Percentiles rank a stretch among this genome's conserved stretches.
Evolutionary conservation across 2,329 filamentous ascomycete species (phyloP).

Genomic region (Fusarium sacchari): DNA sequence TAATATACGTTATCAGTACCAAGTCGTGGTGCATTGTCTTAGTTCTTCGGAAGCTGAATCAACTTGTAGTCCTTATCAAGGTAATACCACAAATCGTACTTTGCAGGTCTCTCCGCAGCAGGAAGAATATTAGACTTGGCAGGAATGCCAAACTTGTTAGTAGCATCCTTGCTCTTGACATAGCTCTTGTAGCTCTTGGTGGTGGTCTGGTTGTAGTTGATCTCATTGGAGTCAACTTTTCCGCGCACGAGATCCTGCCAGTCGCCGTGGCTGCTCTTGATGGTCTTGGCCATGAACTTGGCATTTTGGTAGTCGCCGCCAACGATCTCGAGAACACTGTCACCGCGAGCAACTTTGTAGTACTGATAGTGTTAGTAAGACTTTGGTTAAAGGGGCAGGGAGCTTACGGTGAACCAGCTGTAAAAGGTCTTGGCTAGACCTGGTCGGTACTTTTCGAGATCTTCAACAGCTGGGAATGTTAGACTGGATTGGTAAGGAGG

Average conservation of each 20-base stretch:
- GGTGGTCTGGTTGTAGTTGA: constrained; percentile 55
- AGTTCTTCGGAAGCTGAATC: constrained; percentile 40
- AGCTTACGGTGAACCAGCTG: constrained; percentile 53
- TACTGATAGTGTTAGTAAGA: constrained; percentile 40
- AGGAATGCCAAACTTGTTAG: constrained; percentile 47
- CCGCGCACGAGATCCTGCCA: constrained; percentile 54
- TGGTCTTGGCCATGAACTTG: constrained; percentile 44
- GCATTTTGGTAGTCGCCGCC: constrained; percentile 51
- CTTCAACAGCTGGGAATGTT: constrained; percentile 46
- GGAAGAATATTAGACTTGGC: constrained; percentile 43
- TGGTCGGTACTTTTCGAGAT: constrained; percentile 53
- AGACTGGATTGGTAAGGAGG: neutral
- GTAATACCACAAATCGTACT: constrained; percentile 53
- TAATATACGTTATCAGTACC: neutral
- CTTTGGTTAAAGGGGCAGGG: fast-evolving
- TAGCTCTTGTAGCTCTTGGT: constrained; percentile 47
- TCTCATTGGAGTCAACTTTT: constrained; percentile 49
- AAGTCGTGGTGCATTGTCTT: constrained; percentile 30
- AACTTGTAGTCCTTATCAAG: constrained; percentile 48
- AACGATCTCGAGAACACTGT: constrained; percentile 49
- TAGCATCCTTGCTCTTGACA: constrained; percentile 46
- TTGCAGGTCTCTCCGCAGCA: constrained; percentile 44
- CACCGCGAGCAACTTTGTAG: constrained; percentile 54
- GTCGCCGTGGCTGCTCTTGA: constrained; percentile 51
- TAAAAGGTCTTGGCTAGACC: constrained; percentile 49